phyloP scores from a whole-genome alignment of 331 rosid genomes.

The Rhamnella rubrinervis region DNA sequence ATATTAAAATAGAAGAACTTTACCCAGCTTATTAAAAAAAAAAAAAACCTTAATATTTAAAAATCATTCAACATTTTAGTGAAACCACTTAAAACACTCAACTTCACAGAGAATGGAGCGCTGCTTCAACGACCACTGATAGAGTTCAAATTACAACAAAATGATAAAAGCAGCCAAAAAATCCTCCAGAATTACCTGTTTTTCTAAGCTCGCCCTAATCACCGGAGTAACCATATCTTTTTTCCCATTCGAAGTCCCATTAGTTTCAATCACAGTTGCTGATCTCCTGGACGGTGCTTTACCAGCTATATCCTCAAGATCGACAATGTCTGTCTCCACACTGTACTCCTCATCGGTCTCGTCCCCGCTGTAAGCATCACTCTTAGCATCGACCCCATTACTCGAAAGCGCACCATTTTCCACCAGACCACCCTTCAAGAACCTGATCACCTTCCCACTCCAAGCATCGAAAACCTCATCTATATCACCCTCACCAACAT shows the following conservation, averaged over 20 bases:
- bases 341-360: conserved; percentile 48
- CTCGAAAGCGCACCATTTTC: conserved; percentile 37
- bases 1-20: too few species aligned
- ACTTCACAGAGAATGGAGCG: too few species aligned
- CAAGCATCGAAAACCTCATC: conserved; percentile 62
- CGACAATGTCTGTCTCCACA: conserved; percentile 63
- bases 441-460: conserved; percentile 52
- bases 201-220: conserved; percentile 79
- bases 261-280: conserved; percentile 38
- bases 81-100: too few species aligned
- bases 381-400: conserved; percentile 29
- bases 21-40: too few species aligned
- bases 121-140: too few species aligned
- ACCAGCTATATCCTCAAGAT: conserved; percentile 95
- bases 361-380: conserved; percentile 40
- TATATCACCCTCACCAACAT: conserved; percentile 62
- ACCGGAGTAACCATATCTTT: conserved; percentile 92
- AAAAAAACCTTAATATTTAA: too few species aligned
- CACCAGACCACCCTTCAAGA: conserved; percentile 45
- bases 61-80: too few species aligned
- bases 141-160: too few species aligned
- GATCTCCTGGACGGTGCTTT: conserved; percentile 73
- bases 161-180: too few species aligned
- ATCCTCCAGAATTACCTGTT: conserved; percentile 54
- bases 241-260: conserved; percentile 63